A percentile compares a stretch with the other conserved stretches of the same genome.
Evolutionary conservation across 768 basidiomycete species (phyloP).

Genomic region (Xerocomellus intermedius): DNA sequence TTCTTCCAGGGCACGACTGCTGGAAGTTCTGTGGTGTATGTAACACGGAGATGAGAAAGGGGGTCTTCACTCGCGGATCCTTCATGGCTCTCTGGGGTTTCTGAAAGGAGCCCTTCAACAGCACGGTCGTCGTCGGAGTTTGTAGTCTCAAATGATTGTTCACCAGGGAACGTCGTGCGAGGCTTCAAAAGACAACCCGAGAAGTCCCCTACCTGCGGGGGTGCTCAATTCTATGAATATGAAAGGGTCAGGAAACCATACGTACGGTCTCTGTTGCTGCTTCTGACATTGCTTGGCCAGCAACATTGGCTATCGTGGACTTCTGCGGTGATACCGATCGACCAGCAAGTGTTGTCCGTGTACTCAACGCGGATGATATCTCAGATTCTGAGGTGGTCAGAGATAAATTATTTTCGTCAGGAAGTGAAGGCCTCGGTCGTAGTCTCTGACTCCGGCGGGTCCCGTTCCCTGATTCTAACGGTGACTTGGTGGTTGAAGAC

Average conservation of each 20-base stretch:
- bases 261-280: constrained; percentile 31
- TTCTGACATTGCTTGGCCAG: constrained; percentile 25
- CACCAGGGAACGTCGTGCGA: constrained; percentile 27
- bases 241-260: constrained; percentile 29
- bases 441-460: constrained; percentile 36
- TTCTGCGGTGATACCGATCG: constrained; percentile 37
- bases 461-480: constrained; percentile 33
- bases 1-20: constrained; percentile 36
- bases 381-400: constrained; percentile 26
- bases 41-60: constrained; percentile 37
- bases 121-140: constrained; percentile 38
- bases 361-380: constrained; percentile 26
- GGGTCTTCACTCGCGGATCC: constrained; percentile 31
- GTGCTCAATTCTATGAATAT: constrained; percentile 29
- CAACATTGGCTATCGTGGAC: constrained; percentile 19
- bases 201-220: constrained; percentile 31
- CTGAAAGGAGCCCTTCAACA: constrained; percentile 33
- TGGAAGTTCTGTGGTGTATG: constrained; percentile 35
- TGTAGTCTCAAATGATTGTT: constrained; percentile 33
- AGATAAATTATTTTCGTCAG: constrained; percentile 33
- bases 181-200: constrained; percentile 25
- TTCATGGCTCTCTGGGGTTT: constrained; percentile 32
- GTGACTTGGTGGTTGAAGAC: constrained; percentile 43
- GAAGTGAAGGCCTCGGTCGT: constrained; percentile 30
- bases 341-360: constrained; percentile 32